phyloP scores from a whole-genome alignment of 129 eudicot species.

The Lactuca sativa region DNA sequence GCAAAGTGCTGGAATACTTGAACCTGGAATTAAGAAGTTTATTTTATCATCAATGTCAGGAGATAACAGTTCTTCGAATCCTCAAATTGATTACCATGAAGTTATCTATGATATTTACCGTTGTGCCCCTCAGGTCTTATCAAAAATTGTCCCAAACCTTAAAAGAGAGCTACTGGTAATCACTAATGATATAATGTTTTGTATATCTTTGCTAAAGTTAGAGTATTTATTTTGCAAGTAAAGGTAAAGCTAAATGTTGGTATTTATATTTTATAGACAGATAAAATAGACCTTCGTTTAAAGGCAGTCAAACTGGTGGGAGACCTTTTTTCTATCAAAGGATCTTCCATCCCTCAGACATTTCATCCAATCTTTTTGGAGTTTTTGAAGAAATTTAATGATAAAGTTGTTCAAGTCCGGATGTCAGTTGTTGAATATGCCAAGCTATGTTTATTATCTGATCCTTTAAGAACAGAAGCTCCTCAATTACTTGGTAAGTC shows the following conservation, averaged over 20 bases:
- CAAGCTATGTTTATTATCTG: constrained; percentile 68
- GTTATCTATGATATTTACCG: constrained; percentile 72
- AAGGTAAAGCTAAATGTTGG: constrained; percentile 11
- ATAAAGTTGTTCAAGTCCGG: constrained; percentile 71
- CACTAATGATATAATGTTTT: background rate
- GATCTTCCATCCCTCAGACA: constrained; percentile 52
- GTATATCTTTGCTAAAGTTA: constrained; percentile 1
- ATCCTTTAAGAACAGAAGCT: constrained; percentile 73
- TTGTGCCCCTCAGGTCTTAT: constrained; percentile 81
- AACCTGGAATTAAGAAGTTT: constrained; percentile 74
- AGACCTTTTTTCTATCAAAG: constrained; percentile 78
- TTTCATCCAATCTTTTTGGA: constrained; percentile 76
- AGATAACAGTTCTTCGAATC: constrained; percentile 41
- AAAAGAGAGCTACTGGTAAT: constrained; percentile 89
- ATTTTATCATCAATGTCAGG: constrained; percentile 80
- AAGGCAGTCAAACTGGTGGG: constrained; percentile 81
- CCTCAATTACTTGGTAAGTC: constrained; percentile 70
- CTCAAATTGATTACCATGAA: constrained; percentile 73
- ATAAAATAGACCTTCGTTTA: constrained; percentile 64
- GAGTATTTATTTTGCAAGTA: constrained; percentile 1
- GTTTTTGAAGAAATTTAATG: constrained; percentile 79
- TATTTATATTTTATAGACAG: constrained; percentile 48
- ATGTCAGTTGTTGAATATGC: constrained; percentile 75
- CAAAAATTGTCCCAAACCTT: constrained; percentile 69
- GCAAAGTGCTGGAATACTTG: constrained; percentile 75